A percentile compares a stretch with the other conserved stretches of the same genome.
These are phyloP conservation scores for Agrocybe pediades DNA, from an alignment of 768 basidiomycete genomes.

Conservation along the genomic window DNA sequence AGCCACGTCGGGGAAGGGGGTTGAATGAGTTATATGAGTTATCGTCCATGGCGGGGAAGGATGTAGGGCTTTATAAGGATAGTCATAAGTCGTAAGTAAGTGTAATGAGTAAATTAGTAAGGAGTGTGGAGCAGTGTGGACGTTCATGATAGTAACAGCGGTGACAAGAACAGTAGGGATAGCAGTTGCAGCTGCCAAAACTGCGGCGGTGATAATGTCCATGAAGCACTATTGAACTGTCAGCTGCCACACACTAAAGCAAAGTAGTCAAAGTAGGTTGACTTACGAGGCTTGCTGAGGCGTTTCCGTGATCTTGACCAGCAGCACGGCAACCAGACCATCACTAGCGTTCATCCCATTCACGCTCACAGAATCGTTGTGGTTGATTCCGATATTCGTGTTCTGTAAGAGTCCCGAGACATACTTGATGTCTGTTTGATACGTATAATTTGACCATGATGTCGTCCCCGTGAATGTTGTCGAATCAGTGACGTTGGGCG, in stretches of 20 bases:
- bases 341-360: slow-evolving; percentile 69
- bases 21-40: too few species aligned
- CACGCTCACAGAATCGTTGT: slow-evolving; percentile 53
- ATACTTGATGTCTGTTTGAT: slow-evolving; percentile 69
- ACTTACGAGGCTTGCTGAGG: slow-evolving; percentile 36
- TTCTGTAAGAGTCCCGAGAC: slow-evolving; percentile 72
- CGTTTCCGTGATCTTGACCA: slow-evolving; percentile 59
- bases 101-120: too few species aligned
- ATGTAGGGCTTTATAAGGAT: too few species aligned
- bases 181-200: slow-evolving; percentile 18
- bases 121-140: slow-evolving; percentile 3
- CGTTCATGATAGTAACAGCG: slow-evolving; percentile 4
- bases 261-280: background rate
- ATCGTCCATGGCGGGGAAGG: too few species aligned
- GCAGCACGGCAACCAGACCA: slow-evolving; percentile 80
- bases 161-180: slow-evolving; percentile 7
- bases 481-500: slow-evolving; percentile 52
- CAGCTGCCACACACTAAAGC: background rate
- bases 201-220: slow-evolving; percentile 19
- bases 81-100: too few species aligned
- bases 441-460: slow-evolving; percentile 67
- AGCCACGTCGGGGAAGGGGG: too few species aligned
- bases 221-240: slow-evolving; percentile 14
- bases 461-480: slow-evolving; percentile 67
- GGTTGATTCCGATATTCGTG: slow-evolving; percentile 70